Conservation (phyloP, 177 flowering plant species). For the Vitis hybrid region DNA sequence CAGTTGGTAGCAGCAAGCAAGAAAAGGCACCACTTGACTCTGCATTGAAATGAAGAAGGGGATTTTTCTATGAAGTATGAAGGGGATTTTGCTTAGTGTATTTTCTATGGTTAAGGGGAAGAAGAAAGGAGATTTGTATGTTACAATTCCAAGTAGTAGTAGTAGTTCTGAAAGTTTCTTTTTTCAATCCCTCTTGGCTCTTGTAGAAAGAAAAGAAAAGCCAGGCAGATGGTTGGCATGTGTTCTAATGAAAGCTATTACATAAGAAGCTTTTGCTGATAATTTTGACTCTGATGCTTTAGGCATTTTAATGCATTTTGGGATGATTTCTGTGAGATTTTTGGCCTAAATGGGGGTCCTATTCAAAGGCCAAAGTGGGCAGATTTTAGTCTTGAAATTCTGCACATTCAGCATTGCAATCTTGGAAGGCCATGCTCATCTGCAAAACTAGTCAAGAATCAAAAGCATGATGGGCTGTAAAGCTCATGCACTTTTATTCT, state of each 20-base stretch:
- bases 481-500: constrained; percentile 11
- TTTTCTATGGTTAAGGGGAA: no score
- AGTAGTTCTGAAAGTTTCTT: not conserved
- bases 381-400: no score
- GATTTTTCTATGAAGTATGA: constrained; percentile 2
- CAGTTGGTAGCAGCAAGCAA: constrained; percentile 34
- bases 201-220: constrained; percentile 8
- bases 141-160: not conserved
- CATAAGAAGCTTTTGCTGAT: not conserved
- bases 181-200: not conserved
- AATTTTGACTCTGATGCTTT: no score
- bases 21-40: constrained; percentile 18
- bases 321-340: no score
- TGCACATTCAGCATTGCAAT: not conserved
- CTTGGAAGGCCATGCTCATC: not conserved
- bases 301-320: no score
- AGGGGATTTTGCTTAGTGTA: constrained; percentile 2
- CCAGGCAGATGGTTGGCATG: not conserved
- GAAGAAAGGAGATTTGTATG: not conserved
- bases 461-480: constrained; percentile 20
- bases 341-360: no score
- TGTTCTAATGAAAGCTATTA: not conserved
- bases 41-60: constrained; percentile 14
- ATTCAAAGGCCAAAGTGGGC: no score
- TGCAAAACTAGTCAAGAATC: not conserved